Conservation (phyloP, 179 eudicot species). For the Silene coronaria region DNA sequence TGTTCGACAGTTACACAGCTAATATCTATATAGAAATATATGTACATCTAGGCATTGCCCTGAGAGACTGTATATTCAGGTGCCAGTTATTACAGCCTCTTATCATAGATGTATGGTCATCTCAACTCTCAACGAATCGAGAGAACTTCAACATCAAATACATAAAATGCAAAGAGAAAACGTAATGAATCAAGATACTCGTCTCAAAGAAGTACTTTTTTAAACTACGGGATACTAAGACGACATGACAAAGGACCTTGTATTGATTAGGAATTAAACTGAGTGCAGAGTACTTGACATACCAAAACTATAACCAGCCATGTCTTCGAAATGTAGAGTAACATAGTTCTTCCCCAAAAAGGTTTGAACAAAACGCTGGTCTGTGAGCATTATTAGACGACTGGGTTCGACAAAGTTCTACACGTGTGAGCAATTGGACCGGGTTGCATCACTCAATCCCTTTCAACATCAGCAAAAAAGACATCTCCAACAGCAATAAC, state of each 20-base stretch:
- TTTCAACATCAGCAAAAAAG: constrained; percentile 80
- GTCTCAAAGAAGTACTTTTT: not conserved
- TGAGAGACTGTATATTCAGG: too few species aligned
- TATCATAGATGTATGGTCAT: too few species aligned
- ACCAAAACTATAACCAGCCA: constrained; percentile 97
- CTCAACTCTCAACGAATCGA: too few species aligned
- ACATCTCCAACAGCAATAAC: constrained; percentile 96
- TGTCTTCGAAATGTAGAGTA: constrained; percentile 95
- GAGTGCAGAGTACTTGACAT: constrained; percentile 24
- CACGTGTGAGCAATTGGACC: constrained; percentile 95
- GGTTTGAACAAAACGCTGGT: constrained; percentile 92
- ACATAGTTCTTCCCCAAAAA: constrained; percentile 75
- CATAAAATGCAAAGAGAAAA: not conserved
- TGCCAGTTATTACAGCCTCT: too few species aligned
- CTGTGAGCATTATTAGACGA: constrained; percentile 75
- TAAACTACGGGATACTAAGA: not conserved
- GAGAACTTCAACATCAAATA: too few species aligned
- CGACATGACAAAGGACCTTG: not conserved
- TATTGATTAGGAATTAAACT: not conserved
- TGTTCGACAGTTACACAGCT: too few species aligned
- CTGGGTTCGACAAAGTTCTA: constrained; percentile 86
- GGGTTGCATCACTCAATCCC: constrained; percentile 89
- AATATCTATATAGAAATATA: too few species aligned
- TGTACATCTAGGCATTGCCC: too few species aligned
- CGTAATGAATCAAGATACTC: not conserved